These are phyloP conservation scores for Myochromella boudieri DNA, from an alignment of 768 basidiomycete species.

Conservation along the genomic window DNA sequence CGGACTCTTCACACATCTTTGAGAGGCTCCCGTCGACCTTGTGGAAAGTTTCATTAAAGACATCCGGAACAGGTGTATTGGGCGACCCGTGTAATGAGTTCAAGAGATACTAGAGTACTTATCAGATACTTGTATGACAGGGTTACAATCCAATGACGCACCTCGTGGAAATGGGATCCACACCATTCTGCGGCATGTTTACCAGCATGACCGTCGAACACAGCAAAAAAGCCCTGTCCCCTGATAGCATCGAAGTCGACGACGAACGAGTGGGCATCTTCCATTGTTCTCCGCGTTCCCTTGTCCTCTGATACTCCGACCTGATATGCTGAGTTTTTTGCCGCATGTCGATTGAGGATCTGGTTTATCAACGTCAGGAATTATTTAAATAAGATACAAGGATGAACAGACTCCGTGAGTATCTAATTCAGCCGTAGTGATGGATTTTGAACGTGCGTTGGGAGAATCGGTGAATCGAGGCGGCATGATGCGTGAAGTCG, in stretches of 20 bases:
- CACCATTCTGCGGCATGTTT: slow-evolving; percentile 99
- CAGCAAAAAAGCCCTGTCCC: slow-evolving; percentile 97
- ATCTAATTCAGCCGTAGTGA: slow-evolving; percentile 75
- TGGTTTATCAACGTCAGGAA: slow-evolving; percentile 22
- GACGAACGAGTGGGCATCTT: slow-evolving; percentile 95
- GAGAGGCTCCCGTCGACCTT: slow-evolving; percentile 85
- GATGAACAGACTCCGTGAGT: slow-evolving; percentile 61
- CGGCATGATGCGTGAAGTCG: slow-evolving; percentile 24
- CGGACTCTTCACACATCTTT: slow-evolving; percentile 79
- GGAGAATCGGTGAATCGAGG: slow-evolving; percentile 56
- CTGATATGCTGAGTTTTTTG: slow-evolving; percentile 61
- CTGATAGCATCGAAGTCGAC: slow-evolving; percentile 89
- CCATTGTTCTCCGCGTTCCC: slow-evolving; percentile 91
- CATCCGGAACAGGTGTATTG: slow-evolving; percentile 69
- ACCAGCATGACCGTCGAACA: slow-evolving; percentile 98
- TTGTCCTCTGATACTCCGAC: slow-evolving; percentile 84
- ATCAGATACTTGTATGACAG: slow-evolving; percentile 1
- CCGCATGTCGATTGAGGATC: slow-evolving; percentile 77
- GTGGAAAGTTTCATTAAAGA: slow-evolving; percentile 94
- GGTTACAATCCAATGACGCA: slow-evolving; percentile 27
- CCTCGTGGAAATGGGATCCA: slow-evolving; percentile 93
- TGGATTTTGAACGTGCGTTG: slow-evolving; percentile 80
- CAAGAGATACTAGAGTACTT: slow-evolving; percentile 47
- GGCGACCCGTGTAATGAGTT: slow-evolving; percentile 64
- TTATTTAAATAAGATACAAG: neutral